Evolutionary conservation across 106 monocot genomes (phyloP), one percentile per base, ranked within the genome.

Genomic region (Dendrobium nobile): DNA sequence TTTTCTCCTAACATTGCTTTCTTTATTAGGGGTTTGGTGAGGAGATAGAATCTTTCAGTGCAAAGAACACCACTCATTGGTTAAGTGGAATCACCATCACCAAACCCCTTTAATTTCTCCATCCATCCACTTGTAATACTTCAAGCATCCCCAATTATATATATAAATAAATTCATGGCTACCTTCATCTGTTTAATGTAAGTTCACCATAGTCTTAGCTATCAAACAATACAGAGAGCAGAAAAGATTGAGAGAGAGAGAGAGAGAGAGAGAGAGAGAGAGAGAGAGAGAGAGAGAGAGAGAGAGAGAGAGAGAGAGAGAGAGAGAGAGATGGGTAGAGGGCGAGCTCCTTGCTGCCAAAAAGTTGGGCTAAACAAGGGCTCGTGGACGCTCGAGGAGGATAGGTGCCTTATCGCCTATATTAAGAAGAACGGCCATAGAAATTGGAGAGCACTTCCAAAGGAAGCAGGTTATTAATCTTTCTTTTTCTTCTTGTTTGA

Each of bases 351-450:
- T 54, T 93, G 93, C 37, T 93, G 93, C 37, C 87, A 93, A 3
- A 88, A 93, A 59, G 80, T 82, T 48, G 90, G 90, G 3, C 75
- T 93, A 77, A 93, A 93, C 83, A 90, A 87, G 82, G 93, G 93
- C 51, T 90, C 93, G 9, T 93, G 93, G 93, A 90, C 88, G 11
- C 80, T 88, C 1, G 90, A 93, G 80, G 93, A 93, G 65, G 93
- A 93, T 80, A 73, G 85, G 72, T 85, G 88, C 81, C 93, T 93
- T 72, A 24, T 88, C 56, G 77, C 86, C 75, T 90, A 90, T 78
- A 90, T 93, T 27, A 83, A 87, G 67, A 85, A 88, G 82, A 82
- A 93, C 54, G 93, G 93, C 54, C 88, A 90, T 33, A 88, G 90
- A 20, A 88, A 84, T 73, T 93, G 93, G 93, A 78, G 93, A 41